Conservation (phyloP, 768 basidiomycete species). For the Tricholoma flavovirens region DNA sequence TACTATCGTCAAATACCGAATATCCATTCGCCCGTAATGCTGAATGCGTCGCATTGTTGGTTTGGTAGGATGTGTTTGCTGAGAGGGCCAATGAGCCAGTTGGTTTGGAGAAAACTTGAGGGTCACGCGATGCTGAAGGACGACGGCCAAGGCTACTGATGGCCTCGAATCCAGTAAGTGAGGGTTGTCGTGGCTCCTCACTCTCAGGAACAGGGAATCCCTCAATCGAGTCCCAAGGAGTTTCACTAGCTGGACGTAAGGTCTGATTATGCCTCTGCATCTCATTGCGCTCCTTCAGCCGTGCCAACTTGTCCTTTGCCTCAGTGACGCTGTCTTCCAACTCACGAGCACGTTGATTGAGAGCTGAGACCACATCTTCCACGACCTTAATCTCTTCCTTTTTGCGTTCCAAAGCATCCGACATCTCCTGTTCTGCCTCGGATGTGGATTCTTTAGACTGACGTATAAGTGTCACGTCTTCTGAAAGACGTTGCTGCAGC, state of each 20-base stretch:
- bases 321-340: conserved; percentile 66
- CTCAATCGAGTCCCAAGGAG: conserved; percentile 16
- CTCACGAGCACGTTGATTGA: conserved; percentile 63
- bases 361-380: conserved; percentile 60
- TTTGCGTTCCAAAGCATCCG: conserved; percentile 47
- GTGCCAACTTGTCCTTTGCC: conserved; percentile 54
- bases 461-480: conserved; percentile 49
- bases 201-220: conserved; percentile 13
- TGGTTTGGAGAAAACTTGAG: conserved; percentile 15
- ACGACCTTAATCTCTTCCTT: conserved; percentile 55
- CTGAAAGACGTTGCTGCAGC: conserved; percentile 47
- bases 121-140: conserved; percentile 12
- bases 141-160: conserved; percentile 8
- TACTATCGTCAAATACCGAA: conserved; percentile 35
- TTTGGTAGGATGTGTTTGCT: conserved; percentile 13
- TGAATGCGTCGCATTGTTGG: conserved; percentile 9
- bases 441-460: conserved; percentile 40
- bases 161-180: conserved; percentile 6
- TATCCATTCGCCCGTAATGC: conserved; percentile 33
- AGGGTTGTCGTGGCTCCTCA: conserved; percentile 1
- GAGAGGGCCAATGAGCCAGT: conserved; percentile 27
- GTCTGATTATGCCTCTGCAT: conserved; percentile 37
- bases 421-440: conserved; percentile 49
- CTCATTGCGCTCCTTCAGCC: conserved; percentile 55
- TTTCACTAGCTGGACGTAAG: conserved; percentile 13